Evolutionary conservation across 2,329 filamentous ascomycete species (phyloP).

Genomic region (Berkeleyomyces basicola): DNA sequence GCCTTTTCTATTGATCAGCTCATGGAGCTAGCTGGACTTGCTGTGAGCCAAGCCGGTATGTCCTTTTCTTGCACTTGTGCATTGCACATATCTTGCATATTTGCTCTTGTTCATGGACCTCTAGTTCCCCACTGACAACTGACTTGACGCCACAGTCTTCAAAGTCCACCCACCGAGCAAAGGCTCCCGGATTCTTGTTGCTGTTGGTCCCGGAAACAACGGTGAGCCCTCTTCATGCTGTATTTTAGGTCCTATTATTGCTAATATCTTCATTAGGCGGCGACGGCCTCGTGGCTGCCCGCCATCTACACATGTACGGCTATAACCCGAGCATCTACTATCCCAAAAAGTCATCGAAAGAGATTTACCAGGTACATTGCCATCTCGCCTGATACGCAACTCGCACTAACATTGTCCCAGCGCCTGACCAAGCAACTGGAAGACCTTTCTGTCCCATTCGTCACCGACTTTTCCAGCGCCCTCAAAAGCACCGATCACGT

Average conservation of each 20-base stretch:
- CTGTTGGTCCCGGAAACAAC: constrained; percentile 75
- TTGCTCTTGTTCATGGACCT: not conserved
- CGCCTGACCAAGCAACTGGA: constrained; percentile 72
- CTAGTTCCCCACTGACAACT: not conserved
- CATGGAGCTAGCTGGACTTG: constrained; percentile 90
- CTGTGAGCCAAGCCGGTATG: constrained; percentile 75
- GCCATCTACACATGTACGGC: constrained; percentile 82
- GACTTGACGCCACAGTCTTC: constrained; percentile 42
- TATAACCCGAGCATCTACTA: constrained; percentile 84
- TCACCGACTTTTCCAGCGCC: constrained; percentile 56
- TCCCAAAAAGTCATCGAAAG: constrained; percentile 79
- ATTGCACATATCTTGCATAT: not conserved
- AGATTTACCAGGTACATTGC: constrained; percentile 58
- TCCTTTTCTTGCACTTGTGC: not conserved
- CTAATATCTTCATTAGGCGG: constrained; percentile 42
- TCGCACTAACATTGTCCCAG: constrained; percentile 24
- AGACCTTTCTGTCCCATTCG: constrained; percentile 69
- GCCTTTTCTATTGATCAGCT: constrained; percentile 91
- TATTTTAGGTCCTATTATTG: constrained; percentile 5
- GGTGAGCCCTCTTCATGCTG: constrained; percentile 24
- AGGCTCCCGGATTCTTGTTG: constrained; percentile 61
- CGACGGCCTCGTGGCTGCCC: constrained; percentile 84
- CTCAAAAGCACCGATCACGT: constrained; percentile 59
- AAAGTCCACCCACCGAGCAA: constrained; percentile 59
- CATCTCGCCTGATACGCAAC: not conserved